A percentile compares a stretch with the other conserved stretches of the same genome.
phyloP scores from a whole-genome alignment of 2,329 filamentous ascomycete species.

The Monosporascus ibericus region DNA sequence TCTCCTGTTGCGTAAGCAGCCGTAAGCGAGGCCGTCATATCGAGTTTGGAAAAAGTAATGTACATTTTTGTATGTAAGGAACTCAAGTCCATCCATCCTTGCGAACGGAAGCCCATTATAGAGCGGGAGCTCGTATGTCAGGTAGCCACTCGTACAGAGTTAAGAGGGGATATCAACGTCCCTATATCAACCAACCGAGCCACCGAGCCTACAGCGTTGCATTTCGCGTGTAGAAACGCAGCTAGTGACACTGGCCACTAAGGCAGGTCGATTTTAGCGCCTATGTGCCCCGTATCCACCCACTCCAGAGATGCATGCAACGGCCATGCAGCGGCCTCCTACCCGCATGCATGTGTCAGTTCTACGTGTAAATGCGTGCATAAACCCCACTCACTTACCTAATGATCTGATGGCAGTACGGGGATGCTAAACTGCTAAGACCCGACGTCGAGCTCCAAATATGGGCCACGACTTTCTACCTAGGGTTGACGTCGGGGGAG shows the following conservation, averaged over 20 bases:
- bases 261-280: too few species aligned
- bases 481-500: too few species aligned
- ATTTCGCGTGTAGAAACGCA: not conserved
- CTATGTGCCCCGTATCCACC: not conserved
- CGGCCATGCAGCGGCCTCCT: not conserved
- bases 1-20: not conserved
- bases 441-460: too few species aligned
- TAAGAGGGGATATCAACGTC: too few species aligned
- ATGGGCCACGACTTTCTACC: too few species aligned
- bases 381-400: not conserved
- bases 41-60: not conserved
- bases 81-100: not conserved
- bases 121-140: too few species aligned
- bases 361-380: not conserved
- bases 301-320: not conserved
- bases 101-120: too few species aligned
- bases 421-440: too few species aligned
- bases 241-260: too few species aligned
- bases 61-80: not conserved
- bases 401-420: too few species aligned
- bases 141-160: too few species aligned
- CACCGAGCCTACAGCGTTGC: not conserved
- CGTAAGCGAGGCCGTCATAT: not conserved
- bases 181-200: too few species aligned
- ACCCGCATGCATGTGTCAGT: not conserved